Evolutionary conservation across 225 moss, liverwort and hornwort genomes (phyloP).

Genomic region (Lunularia cruciata): DNA sequence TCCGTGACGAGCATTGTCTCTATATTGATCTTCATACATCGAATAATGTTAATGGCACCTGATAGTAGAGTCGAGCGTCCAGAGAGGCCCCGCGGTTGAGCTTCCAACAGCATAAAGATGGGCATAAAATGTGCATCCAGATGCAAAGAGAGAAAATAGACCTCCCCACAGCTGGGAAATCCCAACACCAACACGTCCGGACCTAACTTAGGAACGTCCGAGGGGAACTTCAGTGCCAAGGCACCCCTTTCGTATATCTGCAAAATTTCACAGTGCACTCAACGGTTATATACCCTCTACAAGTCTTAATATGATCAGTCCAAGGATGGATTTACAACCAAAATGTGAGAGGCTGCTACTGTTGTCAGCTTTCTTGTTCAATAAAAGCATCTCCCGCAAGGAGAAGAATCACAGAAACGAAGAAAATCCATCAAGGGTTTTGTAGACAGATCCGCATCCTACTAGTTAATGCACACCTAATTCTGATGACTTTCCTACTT

Average conservation of each 20-base stretch:
- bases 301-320: too few species aligned
- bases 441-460: too few species aligned
- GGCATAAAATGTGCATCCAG: slow-evolving; percentile 83
- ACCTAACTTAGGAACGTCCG: slow-evolving; percentile 61
- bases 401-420: too few species aligned
- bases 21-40: slow-evolving; percentile 80
- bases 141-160: slow-evolving; percentile 79
- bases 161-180: slow-evolving; percentile 81
- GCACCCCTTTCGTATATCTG: slow-evolving; percentile 94
- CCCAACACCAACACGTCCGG: slow-evolving; percentile 85
- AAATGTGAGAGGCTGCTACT: too few species aligned
- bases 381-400: too few species aligned
- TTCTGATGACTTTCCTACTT: too few species aligned
- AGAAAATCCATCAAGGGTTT: too few species aligned
- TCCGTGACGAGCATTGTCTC: slow-evolving; percentile 64
- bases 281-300: too few species aligned
- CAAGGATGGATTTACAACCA: too few species aligned
- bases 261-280: too few species aligned
- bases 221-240: slow-evolving; percentile 62
- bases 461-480: too few species aligned
- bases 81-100: slow-evolving; percentile 51
- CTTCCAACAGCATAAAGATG: slow-evolving; percentile 80
- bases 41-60: slow-evolving; percentile 61
- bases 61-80: slow-evolving; percentile 60
- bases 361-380: too few species aligned